A percentile compares a stretch with the other conserved stretches of the same genome.
Conservation (phyloP, 345 rosid species). For the Populus euphratica region DNA sequence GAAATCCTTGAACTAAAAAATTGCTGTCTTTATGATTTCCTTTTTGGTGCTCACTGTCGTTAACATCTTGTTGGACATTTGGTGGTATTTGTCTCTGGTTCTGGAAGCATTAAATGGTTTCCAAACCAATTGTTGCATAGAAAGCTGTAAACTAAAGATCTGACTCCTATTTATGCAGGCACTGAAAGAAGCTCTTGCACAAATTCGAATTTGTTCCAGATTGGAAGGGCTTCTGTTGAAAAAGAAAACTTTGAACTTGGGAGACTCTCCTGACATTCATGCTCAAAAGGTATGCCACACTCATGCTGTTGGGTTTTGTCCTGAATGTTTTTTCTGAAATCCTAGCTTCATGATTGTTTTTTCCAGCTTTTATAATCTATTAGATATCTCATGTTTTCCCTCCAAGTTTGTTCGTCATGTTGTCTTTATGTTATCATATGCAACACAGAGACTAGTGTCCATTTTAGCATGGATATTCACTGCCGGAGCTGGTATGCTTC, state of each 20-base stretch:
- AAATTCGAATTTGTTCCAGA: constrained; percentile 68
- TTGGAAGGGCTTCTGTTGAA: constrained; percentile 73
- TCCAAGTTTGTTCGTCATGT: neutral
- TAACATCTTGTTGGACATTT: neutral
- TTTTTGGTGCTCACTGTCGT: neutral
- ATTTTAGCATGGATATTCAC: neutral
- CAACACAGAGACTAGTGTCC: neutral
- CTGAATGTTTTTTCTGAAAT: neutral
- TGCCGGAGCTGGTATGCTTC: neutral
- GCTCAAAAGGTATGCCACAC: constrained; percentile 70
- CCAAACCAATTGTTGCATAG: neutral
- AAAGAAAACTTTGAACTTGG: constrained; percentile 64
- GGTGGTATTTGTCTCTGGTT: neutral
- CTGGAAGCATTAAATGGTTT: neutral
- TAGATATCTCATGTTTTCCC: neutral
- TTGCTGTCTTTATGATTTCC: neutral
- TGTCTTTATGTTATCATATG: constrained; percentile 10
- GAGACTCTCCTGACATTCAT: constrained; percentile 87
- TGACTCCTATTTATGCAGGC: constrained; percentile 39
- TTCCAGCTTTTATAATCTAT: constrained; percentile 8
- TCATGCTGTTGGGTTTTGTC: constrained; percentile 3
- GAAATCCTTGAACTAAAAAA: neutral
- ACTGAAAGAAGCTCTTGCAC: constrained; percentile 71
- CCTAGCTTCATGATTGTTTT: neutral
- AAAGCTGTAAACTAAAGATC: neutral